Evolutionary conservation across 73 alveolate genomes (phyloP), one percentile per base, ranked within the genome.

Genomic region (Effrenium voratum): DNA sequence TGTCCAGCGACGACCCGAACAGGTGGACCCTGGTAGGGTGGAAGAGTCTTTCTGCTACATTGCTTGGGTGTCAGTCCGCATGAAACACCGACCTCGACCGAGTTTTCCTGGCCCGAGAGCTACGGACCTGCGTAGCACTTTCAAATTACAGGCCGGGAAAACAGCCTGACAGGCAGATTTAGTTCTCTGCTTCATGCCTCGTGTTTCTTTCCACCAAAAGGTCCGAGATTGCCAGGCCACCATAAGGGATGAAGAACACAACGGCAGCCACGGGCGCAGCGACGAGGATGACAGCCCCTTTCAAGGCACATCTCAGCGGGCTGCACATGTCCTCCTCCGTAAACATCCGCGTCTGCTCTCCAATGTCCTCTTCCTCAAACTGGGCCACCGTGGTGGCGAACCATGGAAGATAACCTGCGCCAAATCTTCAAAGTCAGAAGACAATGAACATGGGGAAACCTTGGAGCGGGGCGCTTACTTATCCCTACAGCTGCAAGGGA

Each of bases 371-470:
- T 3, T 47, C 34, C 28, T 85, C 94, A 47, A 85, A 85, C 82
- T 85, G 68, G 63, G 82, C 81, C 43, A 85, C 94, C 10, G 94
- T 85, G 81, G 94, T 85, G 40, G 94, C 94, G 44, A 85, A 57
- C 94, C 94, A 85, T 32, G 94, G 94, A 60, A 85, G 46, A 34
- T 85, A 85, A 13, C 93, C 82, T 72, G 50, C 68, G 22, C 22
- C 68, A 30, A 57, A 57, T 22, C 16, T 2, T 22, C n/a, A 22
- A 22, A 12, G 68, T 22, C 30, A 57, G 72, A 57, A 57, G 72
- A 57, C 16, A 57, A 22, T 57, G 16, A 22, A 57, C 72, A 1
- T 57, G 3, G 72, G 28, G 1, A 57, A 22, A 2, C 22, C 22
- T 55, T 55, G 12, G n/a, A n/a, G n/a, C n/a, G n/a, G n/a, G n/a